Base-by-base conservation (phyloP, 768 basidiomycete genomes). In the Daedaleopsis nitida region DNA sequence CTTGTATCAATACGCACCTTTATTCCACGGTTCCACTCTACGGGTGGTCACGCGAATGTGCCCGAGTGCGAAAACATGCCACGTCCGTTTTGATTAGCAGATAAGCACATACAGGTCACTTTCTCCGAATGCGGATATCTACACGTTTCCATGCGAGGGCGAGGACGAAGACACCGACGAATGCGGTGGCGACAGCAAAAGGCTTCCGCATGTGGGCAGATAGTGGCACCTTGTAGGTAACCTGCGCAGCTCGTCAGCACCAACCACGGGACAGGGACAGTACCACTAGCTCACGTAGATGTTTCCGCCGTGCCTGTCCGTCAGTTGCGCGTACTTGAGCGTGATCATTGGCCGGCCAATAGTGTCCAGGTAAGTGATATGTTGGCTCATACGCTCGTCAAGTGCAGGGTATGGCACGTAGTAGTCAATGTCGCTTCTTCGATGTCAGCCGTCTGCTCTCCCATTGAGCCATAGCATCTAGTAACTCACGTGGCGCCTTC, bases 351-450 rank as follows among this genome's bases (percentile, higher is more conserved):
- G 95, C 27, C 96, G 88, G 34, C 97, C 97, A 44, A 80, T 82
- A 39, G 95, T 93, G 73, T 99, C 97, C 32, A 99, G 86, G 76
- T 96, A 98, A 5, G 92, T 92, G 62, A 82, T 83, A 67, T 94
- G 90, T 17, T 80, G 90, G n/a, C 83, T 84, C 53, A 84, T 74
- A 54, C 70, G 74, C 69, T 83, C 87, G 13, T 81, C 77, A 56
- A 86, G 74, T 13, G 93, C 83, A 7, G 88, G 80, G 81, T 96
- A 98, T 1, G 96, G 96, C 9, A 87, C 78, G 47, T 76, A 78
- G 53, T 92, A 85, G 63, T 88, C 81, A 63, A 97, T 78, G 68
- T 96, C 87, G 56, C 96, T 98, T 68, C 14, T 8, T 23, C 8
- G 19, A 14, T 0, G 34, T 51, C 39, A 54, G 44, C n/a, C 7